A percentile compares a stretch with the other conserved stretches of the same genome.
These are phyloP conservation scores for Cryptococcus amylolentus DNA, from an alignment of 1,284 basidiomycete genomes.

Conservation along the genomic window DNA sequence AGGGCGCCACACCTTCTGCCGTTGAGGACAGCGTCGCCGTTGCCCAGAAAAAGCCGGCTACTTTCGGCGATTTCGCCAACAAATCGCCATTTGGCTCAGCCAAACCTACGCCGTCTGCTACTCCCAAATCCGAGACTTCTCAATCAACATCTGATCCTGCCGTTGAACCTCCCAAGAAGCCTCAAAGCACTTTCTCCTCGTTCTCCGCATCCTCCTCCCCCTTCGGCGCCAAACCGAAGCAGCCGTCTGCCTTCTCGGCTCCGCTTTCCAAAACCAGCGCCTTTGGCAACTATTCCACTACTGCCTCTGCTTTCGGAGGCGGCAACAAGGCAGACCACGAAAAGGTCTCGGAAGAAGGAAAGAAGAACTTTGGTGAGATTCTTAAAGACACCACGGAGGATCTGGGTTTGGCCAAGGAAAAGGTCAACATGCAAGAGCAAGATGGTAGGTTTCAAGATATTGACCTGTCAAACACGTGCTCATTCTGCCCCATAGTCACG, in stretches of 20 bases:
- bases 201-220: constrained; percentile 53
- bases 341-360: background rate
- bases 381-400: constrained; percentile 28
- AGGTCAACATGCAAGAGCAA: constrained; percentile 59
- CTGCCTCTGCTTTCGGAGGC: constrained; percentile 29
- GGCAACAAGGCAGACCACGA: background rate
- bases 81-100: background rate
- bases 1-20: background rate
- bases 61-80: constrained; percentile 1
- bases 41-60: constrained; percentile 4
- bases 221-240: background rate
- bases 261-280: constrained; percentile 19
- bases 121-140: background rate
- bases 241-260: constrained; percentile 11
- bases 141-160: background rate
- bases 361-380: constrained; percentile 39
- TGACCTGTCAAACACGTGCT: background rate
- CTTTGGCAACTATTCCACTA: constrained; percentile 38
- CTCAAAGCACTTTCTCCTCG: constrained; percentile 54
- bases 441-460: constrained; percentile 57
- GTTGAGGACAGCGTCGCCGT: constrained; percentile 18
- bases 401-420: constrained; percentile 50
- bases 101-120: background rate
- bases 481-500: constrained; percentile 55
- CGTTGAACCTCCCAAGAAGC: constrained; percentile 20